Evolutionary conservation across 192 early-diverging fungal genomes (phyloP).

Genomic region (Entomortierella parvispora): DNA sequence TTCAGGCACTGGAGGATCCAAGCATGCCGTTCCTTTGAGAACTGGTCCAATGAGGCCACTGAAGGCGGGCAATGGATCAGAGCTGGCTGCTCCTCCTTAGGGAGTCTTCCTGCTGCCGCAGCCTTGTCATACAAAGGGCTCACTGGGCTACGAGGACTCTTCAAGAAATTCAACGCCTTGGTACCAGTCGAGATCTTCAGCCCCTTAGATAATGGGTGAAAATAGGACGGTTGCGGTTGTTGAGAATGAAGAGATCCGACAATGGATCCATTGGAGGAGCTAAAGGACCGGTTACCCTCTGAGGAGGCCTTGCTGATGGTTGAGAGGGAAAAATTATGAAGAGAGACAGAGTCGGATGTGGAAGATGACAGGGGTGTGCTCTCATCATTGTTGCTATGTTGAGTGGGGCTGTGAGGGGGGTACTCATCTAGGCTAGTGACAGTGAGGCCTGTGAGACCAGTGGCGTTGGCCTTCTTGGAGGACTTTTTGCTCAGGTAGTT

Average conservation of each 20-base stretch:
- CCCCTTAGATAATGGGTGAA: neutral
- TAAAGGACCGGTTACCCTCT: conserved; percentile 44
- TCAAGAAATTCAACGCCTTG: no score
- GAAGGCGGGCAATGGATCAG: conserved; percentile 42
- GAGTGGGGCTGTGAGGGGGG: neutral
- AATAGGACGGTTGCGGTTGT: conserved; percentile 11
- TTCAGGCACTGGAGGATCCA: conserved; percentile 34
- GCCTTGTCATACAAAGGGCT: neutral
- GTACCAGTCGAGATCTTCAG: neutral
- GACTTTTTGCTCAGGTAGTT: conserved; percentile 46
- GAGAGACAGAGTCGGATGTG: conserved; percentile 20
- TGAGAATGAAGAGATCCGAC: neutral
- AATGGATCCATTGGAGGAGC: conserved; percentile 25
- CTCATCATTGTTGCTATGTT: neutral
- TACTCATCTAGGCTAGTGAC: neutral
- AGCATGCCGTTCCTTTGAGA: conserved; percentile 25
- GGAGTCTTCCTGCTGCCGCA: neutral
- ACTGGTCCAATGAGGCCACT: conserved; percentile 32
- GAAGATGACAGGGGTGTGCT: conserved; percentile 1
- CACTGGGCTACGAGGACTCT: no score
- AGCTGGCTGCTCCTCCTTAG: conserved; percentile 13
- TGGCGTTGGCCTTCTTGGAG: conserved; percentile 16
- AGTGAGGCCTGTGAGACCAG: conserved; percentile 4
- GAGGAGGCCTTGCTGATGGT: conserved; percentile 35
- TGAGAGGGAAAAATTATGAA: conserved; percentile 48